These are phyloP conservation scores for Massariosphaeria phaeospora DNA, from an alignment of 495 filamentous ascomycete genomes.

Conservation along the genomic window DNA sequence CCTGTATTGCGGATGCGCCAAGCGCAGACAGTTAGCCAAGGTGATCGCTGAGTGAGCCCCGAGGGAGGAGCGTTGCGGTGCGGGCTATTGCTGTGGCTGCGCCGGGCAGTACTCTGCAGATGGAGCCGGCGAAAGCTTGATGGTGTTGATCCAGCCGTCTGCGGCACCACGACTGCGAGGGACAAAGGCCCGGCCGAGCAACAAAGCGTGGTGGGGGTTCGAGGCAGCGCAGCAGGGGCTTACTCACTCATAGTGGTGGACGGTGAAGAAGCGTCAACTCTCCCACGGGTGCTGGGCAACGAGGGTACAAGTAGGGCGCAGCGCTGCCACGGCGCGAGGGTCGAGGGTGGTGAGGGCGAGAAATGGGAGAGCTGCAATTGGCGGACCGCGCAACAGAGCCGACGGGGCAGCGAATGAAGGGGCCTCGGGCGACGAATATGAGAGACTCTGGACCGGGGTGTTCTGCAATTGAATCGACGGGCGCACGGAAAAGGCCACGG, in stretches of 20 bases:
- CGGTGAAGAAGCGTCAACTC: neutral
- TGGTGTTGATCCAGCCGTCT: neutral
- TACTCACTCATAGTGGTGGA: conserved; percentile 18
- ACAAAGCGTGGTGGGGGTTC: neutral
- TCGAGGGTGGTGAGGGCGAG: neutral
- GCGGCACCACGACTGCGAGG: neutral
- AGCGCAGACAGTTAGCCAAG: conserved; percentile 26
- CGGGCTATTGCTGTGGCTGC: conserved; percentile 13
- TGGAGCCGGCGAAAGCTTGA: neutral
- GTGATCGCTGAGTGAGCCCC: conserved; percentile 1
- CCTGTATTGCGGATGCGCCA: conserved; percentile 8
- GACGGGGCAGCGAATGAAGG: neutral
- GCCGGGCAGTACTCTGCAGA: conserved; percentile 26
- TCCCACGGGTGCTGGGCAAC: neutral
- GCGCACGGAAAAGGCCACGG: conserved; percentile 5
- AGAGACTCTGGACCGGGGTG: too few species aligned
- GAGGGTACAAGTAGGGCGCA: neutral
- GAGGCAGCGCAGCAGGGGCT: neutral
- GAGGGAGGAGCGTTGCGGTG: neutral
- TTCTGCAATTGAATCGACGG: too few species aligned
- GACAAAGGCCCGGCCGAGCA: neutral
- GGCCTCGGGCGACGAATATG: too few species aligned
- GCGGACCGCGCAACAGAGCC: neutral
- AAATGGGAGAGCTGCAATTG: neutral
- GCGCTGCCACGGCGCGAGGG: neutral